Evolutionary conservation across 352 stramenopile genomes (phyloP), one percentile per base, ranked within the genome.

Genomic region (Globisporangium splendens): DNA sequence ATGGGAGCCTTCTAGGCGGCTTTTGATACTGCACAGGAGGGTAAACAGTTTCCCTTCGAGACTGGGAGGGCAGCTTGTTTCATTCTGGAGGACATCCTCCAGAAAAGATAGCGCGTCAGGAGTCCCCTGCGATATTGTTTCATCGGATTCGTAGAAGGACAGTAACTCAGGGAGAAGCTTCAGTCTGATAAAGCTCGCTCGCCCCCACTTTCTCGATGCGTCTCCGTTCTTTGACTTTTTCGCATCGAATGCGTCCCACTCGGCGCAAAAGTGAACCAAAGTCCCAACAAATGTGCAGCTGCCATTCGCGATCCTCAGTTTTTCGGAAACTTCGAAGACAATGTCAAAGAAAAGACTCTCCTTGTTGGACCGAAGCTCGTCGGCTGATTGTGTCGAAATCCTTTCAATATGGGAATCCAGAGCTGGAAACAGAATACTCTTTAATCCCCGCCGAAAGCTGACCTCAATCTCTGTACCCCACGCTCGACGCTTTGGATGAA

Each of bases 141-240:
- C 39, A 28, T 63, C 28, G 18, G 18, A 66, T 17, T 56, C 66
- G 17, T 76, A 83, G 12, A 64, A 66, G 6, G 66, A 54, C 4
- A 86, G 54, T 46, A 83, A 60, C 39, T 83, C 55, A 0, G 56
- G 47, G 1, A 79, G 46, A 8, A 79, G 56, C 42, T 79, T 24
- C 51, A 59, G 68, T 35, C 24, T 68, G 50, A 42, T 59, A 31
- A 66, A 83, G 68, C 67, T 63, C 8, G 59, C 56, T 10, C 58
- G 65, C 44, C 51, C 63, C 58, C 51, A 62, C 15, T 64, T 58
- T 49, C 22, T 53, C 41, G 50, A 50, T 11, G 18, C 8, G 21
- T 38, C 46, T 15, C 39, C 39, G n/a, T 17, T 54, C 15, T 8
- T 62, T 22, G 41, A 35, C 28, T 35, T 39, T 52, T 75, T 68